A percentile compares a stretch with the other conserved stretches of the same genome.
Evolutionary conservation across 441 rosid species (phyloP).

Genomic region (Erysimum cheiri): DNA sequence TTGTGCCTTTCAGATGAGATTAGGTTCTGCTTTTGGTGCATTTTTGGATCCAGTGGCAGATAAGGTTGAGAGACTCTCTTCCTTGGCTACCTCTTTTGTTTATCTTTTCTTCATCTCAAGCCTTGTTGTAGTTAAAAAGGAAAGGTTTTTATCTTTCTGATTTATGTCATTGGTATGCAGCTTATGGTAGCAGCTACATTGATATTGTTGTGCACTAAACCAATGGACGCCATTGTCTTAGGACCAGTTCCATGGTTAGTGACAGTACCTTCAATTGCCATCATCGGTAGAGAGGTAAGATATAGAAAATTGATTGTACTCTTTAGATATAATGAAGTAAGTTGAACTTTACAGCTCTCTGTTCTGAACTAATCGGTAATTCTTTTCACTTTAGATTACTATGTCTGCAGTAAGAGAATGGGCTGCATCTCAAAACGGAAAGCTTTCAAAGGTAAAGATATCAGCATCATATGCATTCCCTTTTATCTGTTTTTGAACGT

Average conservation of each 20-base stretch:
- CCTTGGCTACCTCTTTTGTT: constrained; percentile 5
- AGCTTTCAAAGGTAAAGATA: constrained; percentile 72
- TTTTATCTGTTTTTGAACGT: not conserved
- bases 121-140: not conserved
- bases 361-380: constrained; percentile 5
- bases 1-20: constrained; percentile 70
- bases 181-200: constrained; percentile 98
- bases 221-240: constrained; percentile 61
- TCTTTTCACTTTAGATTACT: constrained; percentile 67
- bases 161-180: constrained; percentile 50
- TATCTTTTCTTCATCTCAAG: not conserved
- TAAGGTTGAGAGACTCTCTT: constrained; percentile 61
- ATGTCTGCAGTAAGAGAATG: constrained; percentile 99
- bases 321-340: not conserved
- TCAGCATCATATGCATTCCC: constrained; percentile 8
- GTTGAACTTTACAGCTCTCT: not conserved
- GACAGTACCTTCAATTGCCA: constrained; percentile 84
- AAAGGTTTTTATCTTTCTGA: constrained; percentile 24
- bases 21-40: constrained; percentile 91
- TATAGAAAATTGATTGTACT: not conserved
- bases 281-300: constrained; percentile 93
- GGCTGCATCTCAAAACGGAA: constrained; percentile 90
- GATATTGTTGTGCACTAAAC: constrained; percentile 80
- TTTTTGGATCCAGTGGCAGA: constrained; percentile 98
- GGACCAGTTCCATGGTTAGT: constrained; percentile 81